These are phyloP conservation scores for Clavulina sp. DNA, from an alignment of 768 basidiomycete species.

Conservation along the genomic window DNA sequence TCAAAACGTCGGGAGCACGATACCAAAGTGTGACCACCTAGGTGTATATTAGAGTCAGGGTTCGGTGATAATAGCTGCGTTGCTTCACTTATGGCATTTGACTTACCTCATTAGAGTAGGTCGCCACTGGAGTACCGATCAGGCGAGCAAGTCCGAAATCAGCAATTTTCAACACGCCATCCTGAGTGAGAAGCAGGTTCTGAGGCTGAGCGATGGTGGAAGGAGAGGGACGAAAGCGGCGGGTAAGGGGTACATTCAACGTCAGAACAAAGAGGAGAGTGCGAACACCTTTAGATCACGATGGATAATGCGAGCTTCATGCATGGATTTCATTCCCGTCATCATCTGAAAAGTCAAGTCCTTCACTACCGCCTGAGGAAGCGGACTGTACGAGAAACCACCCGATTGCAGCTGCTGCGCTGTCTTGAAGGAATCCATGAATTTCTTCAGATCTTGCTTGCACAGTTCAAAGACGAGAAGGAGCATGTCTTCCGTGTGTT, in stretches of 20 bases:
- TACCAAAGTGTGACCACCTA: conserved; percentile 99
- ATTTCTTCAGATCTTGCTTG: conserved; percentile 96
- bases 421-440: conserved; percentile 85
- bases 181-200: conserved; percentile 91
- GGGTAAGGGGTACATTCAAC: no score
- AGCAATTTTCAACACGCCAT: conserved; percentile 90
- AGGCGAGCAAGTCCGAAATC: conserved; percentile 96
- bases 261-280: no score
- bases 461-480: conserved; percentile 97
- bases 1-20: conserved; percentile 89
- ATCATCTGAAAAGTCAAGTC: conserved; percentile 97
- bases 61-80: background rate
- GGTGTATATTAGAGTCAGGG: background rate
- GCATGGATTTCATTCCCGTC: conserved; percentile 94
- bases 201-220: no score
- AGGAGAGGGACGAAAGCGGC: no score
- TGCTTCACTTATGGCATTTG: conserved; percentile 6
- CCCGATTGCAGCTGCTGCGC: no score
- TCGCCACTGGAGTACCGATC: conserved; percentile 97
- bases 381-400: no score
- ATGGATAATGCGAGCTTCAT: conserved; percentile 95
- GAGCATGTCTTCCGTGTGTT: conserved; percentile 95
- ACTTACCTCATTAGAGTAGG: conserved; percentile 88
- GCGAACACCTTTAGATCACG: conserved; percentile 97
- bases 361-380: conserved; percentile 67